Percentiles rank a stretch among this genome's conserved stretches.
phyloP scores from a whole-genome alignment of 169 alveolate genomes.

The Blepharisma undulans region DNA sequence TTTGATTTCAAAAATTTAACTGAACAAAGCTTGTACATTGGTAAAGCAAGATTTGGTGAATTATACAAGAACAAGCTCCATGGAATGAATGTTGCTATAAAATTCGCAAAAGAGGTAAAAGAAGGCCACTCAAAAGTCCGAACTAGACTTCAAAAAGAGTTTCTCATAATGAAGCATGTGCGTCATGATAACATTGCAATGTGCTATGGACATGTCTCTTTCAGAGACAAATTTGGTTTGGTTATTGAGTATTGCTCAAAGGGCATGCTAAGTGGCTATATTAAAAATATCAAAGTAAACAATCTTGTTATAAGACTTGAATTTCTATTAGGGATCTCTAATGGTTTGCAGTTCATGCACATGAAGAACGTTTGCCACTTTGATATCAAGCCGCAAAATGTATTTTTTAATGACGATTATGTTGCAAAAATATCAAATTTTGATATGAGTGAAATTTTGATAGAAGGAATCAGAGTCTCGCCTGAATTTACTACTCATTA shows the following conservation, averaged over 20 bases:
- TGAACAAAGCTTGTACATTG: not conserved
- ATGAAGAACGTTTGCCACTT: conserved; percentile 47
- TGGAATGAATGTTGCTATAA: conserved; percentile 21
- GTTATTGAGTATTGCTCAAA: conserved; percentile 51
- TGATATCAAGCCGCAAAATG: conserved; percentile 63
- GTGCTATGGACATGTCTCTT: conserved; percentile 37
- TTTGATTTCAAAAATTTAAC: not conserved
- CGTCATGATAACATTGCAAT: conserved; percentile 47
- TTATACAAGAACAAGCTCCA: not conserved
- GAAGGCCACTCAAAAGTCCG: no score
- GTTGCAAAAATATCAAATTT: conserved; percentile 30
- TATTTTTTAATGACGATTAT: conserved; percentile 47
- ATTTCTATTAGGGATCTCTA: conserved; percentile 47
- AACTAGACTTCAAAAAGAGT: conserved; percentile 44
- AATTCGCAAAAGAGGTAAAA: not conserved
- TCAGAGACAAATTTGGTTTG: conserved; percentile 36
- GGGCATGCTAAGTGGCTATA: conserved; percentile 54
- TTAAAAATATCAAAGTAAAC: no score
- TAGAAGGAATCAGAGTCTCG: conserved; percentile 5
- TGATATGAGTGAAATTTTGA: conserved; percentile 13
- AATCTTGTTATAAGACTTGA: conserved; percentile 37
- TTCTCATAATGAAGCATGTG: conserved; percentile 40
- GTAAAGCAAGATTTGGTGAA: conserved; percentile 21
- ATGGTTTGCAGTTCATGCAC: conserved; percentile 57
- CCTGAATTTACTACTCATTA: conserved; percentile 16